Base-by-base conservation (phyloP, 2,329 filamentous ascomycete species). In the Calcarisporium arbuscula region DNA sequence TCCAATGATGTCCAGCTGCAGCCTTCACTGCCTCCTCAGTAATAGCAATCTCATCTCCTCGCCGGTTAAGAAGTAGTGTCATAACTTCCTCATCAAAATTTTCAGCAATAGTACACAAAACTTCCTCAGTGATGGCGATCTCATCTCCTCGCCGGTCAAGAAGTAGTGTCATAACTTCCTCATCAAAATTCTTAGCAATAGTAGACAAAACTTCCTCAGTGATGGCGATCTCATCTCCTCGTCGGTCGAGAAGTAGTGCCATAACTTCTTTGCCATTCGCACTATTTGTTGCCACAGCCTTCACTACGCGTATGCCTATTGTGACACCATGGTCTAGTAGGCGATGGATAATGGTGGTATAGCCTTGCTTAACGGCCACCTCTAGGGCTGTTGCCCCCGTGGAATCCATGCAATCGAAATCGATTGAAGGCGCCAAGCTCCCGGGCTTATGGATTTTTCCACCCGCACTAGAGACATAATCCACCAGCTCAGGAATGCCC, bases 11-110 rank as follows among this genome's bases (percentile, higher is more conserved):
- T 31, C 20, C 27, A 9, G 36, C 36, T n/a, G 34, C 34, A 29
- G 40, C 40, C 19, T 34, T 29, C 8, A 39, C 28, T 15, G 32
- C 25, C 18, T 36, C 28, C 18, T 35, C 34, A 12, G 36, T 42
- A 21, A 42, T 38, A 7, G 19, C 30, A 12, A 42, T 34, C n/a
- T 39, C 14, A 14, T 35, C 28, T 22, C 42, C 36, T 15, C 23
- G 31, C 29, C 26, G 20, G 7, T 42, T 17, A 16, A 43, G 32
- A 27, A 43, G 35, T 3, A 41, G 9, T 18, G 21, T 17, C 14
- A 44, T 37, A 5, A 41, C 18, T 25, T 35, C 23, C 15, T 38
- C 25, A 14, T 30, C 40, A 27, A 8, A 14, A 8, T 32, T 23
- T 14, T 5, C 4, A 15, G 19, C 30, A 7, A 21, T 21, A n/a